Conservation (phyloP, 2,329 filamentous ascomycete species). For the Zasmidium citrigriseum region DNA sequence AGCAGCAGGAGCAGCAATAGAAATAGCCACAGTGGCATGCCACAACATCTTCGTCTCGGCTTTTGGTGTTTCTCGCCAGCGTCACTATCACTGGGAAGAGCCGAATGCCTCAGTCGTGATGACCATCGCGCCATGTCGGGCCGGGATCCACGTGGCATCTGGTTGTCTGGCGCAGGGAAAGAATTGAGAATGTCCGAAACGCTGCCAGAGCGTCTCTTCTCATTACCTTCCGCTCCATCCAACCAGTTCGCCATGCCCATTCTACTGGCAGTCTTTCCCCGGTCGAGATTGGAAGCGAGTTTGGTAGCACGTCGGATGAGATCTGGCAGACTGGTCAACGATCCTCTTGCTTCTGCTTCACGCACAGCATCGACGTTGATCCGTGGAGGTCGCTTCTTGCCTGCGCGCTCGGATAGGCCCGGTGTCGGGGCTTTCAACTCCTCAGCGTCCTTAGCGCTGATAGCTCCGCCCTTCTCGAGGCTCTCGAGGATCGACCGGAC, state of each 20-base stretch:
- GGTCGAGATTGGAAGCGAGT: constrained; percentile 84
- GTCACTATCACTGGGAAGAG: constrained; percentile 33
- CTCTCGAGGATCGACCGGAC: constrained; percentile 31
- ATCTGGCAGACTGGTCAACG: constrained; percentile 88
- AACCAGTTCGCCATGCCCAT: constrained; percentile 53
- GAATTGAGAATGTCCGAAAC: constrained; percentile 66
- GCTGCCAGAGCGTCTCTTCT: constrained; percentile 51
- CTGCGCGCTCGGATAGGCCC: constrained; percentile 44
- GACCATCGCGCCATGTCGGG: constrained; percentile 13
- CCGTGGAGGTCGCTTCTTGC: constrained; percentile 61
- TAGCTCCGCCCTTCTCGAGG: constrained; percentile 36
- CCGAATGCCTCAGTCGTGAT: constrained; percentile 21
- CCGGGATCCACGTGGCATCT: constrained; percentile 30
- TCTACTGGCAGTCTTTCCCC: constrained; percentile 68
- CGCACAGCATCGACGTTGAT: constrained; percentile 81
- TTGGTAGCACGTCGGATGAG: constrained; percentile 85
- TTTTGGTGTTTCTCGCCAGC: constrained; percentile 19
- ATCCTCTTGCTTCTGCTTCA: constrained; percentile 80
- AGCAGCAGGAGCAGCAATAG: constrained; percentile 66
- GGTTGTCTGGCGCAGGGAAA: constrained; percentile 59
- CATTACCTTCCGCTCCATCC: constrained; percentile 32
- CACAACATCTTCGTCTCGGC: constrained; percentile 70
- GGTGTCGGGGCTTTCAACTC: constrained; percentile 33
- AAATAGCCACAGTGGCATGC: constrained; percentile 78
- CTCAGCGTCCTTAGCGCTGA: constrained; percentile 31